Evolutionary conservation across 2,329 filamentous ascomycete genomes (phyloP).

Genomic region (Penicillium sp.): DNA sequence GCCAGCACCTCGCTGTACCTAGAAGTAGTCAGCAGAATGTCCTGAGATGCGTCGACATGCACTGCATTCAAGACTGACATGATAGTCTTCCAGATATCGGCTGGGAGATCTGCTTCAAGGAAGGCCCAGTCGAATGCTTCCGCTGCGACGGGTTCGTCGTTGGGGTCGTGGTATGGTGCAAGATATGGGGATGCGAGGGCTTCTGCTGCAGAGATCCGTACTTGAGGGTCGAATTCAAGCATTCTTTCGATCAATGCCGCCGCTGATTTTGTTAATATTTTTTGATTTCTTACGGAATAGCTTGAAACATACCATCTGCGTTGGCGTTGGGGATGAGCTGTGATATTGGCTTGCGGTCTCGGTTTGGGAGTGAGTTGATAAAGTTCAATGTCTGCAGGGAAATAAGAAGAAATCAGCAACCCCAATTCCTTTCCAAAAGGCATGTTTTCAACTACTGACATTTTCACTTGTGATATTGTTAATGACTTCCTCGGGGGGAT

Average conservation of each 20-base stretch:
- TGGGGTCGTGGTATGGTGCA: constrained; percentile 92
- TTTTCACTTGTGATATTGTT: constrained; percentile 98
- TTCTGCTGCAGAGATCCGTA: constrained; percentile 80
- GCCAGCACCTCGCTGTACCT: constrained; percentile 21
- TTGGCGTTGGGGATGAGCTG: constrained; percentile 95
- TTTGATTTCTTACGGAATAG: constrained; percentile 7
- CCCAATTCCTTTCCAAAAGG: neutral
- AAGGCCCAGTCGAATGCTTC: constrained; percentile 99
- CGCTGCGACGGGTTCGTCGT: constrained; percentile 88
- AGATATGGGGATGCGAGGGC: constrained; percentile 90
- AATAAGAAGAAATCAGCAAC: neutral
- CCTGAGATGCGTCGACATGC: neutral
- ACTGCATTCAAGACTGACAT: constrained; percentile 63
- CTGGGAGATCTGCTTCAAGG: constrained; percentile 92
- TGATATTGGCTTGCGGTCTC: constrained; percentile 78
- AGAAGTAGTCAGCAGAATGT: neutral
- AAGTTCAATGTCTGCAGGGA: constrained; percentile 77
- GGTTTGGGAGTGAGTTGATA: constrained; percentile 92
- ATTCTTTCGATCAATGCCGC: constrained; percentile 91
- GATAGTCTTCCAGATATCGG: constrained; percentile 99
- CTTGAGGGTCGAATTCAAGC: constrained; percentile 95
- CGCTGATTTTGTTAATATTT: constrained; percentile 51
- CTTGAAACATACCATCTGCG: constrained; percentile 61
- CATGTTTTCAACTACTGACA: constrained; percentile 44
- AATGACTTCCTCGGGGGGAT: constrained; percentile 95